These are phyloP conservation scores for Populus trichocarpa DNA, from an alignment of 441 rosid genomes.

Conservation along the genomic window DNA sequence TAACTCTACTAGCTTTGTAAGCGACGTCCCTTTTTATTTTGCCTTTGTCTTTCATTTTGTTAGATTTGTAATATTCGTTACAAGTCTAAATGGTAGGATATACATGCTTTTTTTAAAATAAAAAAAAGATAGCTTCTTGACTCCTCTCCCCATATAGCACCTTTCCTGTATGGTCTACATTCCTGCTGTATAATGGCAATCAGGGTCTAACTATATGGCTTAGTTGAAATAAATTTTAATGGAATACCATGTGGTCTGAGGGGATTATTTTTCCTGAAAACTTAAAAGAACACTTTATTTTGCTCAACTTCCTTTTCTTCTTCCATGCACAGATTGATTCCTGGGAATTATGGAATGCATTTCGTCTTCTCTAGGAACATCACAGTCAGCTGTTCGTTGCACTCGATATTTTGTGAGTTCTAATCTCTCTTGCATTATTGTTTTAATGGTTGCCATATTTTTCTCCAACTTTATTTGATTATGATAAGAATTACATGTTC, in stretches of 20 bases:
- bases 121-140: background rate
- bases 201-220: background rate
- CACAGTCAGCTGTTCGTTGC: conserved; percentile 82
- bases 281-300: background rate
- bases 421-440: conserved; percentile 11
- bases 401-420: conserved; percentile 77
- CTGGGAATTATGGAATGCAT: conserved; percentile 94
- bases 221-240: background rate
- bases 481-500: conserved; percentile 21
- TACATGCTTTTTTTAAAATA: background rate
- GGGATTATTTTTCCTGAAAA: background rate
- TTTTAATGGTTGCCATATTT: background rate
- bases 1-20: conserved; percentile 50
- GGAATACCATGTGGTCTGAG: background rate
- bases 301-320: conserved; percentile 9
- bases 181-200: background rate
- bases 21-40: conserved; percentile 16
- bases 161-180: background rate
- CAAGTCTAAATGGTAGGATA: background rate
- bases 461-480: conserved; percentile 2
- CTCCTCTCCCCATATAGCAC: background rate
- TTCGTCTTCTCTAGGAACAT: conserved; percentile 92
- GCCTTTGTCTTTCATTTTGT: background rate
- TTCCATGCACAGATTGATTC: conserved; percentile 58
- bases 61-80: background rate